Conservation (phyloP, 2,329 filamentous ascomycete genomes). For the Drechslerella coelobrocha region DNA sequence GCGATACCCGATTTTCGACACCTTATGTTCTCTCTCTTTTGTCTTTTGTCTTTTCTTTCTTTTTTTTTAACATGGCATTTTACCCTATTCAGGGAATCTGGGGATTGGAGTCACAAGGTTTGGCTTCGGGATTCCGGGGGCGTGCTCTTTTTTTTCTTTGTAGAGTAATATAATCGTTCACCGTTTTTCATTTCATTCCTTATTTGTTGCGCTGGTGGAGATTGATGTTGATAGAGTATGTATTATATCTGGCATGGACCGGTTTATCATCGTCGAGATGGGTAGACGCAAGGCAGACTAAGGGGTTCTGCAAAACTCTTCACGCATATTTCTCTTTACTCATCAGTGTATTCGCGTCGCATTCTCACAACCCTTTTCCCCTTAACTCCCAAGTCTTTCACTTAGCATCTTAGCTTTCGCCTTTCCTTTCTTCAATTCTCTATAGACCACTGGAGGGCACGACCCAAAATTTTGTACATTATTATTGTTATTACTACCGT, state of each 20-base stretch:
- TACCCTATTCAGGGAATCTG: no score
- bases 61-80: neutral
- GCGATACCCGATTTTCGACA: slow-evolving; percentile 31
- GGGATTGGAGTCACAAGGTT: neutral
- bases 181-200: neutral
- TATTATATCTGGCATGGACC: slow-evolving; percentile 4
- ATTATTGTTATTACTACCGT: neutral
- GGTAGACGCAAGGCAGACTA: neutral
- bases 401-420: slow-evolving; percentile 4
- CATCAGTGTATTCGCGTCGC: neutral
- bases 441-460: slow-evolving; percentile 34
- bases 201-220: neutral
- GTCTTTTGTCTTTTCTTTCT: slow-evolving; percentile 9
- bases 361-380: no score
- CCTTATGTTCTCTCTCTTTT: slow-evolving; percentile 6
- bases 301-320: neutral
- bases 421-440: slow-evolving; percentile 27
- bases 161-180: slow-evolving; percentile 1
- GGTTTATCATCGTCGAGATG: neutral
- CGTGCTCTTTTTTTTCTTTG: neutral
- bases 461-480: slow-evolving; percentile 7
- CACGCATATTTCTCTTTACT: neutral
- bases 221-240: neutral
- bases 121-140: neutral
- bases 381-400: slow-evolving; percentile 1